Percentiles rank a stretch among this genome's conserved stretches.
These are phyloP conservation scores for Colletotrichum cereale DNA, from an alignment of 2,329 filamentous ascomycete species.

Conservation along the genomic window DNA sequence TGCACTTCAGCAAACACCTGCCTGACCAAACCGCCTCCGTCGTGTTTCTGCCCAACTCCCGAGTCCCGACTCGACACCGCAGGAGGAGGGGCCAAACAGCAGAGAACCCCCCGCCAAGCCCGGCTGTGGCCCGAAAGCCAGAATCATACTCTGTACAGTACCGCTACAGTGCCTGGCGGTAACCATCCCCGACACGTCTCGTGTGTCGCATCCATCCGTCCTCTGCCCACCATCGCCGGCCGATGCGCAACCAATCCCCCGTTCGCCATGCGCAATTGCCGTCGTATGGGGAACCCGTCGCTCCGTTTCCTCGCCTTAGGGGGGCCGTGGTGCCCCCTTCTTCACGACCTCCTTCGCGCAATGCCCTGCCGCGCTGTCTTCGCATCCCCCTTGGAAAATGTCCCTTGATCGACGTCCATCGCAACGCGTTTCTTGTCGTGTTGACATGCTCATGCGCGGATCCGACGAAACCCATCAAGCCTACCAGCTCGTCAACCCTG, in stretches of 20 bases:
- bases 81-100: neutral
- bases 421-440: neutral
- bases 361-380: too few relatives aligned
- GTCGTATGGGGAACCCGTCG: slow-evolving; percentile 3
- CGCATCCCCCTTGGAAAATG: neutral
- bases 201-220: slow-evolving; percentile 39
- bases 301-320: slow-evolving; percentile 6
- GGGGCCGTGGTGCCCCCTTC: neutral
- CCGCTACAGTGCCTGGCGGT: slow-evolving; percentile 12
- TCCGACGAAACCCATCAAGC: neutral
- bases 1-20: neutral
- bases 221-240: slow-evolving; percentile 30
- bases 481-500: neutral
- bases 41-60: slow-evolving; percentile 13
- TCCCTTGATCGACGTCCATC: neutral
- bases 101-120: neutral
- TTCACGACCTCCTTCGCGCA: too few relatives aligned
- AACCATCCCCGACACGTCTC: slow-evolving; percentile 32
- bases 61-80: neutral
- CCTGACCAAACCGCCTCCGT: neutral
- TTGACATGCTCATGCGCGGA: neutral
- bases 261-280: slow-evolving; percentile 11
- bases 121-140: slow-evolving; percentile 14
- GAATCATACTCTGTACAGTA: slow-evolving; percentile 28
- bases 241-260: slow-evolving; percentile 27